Base-by-base conservation (phyloP, 768 basidiomycete genomes). In the Rhodotorula diobovata region DNA sequence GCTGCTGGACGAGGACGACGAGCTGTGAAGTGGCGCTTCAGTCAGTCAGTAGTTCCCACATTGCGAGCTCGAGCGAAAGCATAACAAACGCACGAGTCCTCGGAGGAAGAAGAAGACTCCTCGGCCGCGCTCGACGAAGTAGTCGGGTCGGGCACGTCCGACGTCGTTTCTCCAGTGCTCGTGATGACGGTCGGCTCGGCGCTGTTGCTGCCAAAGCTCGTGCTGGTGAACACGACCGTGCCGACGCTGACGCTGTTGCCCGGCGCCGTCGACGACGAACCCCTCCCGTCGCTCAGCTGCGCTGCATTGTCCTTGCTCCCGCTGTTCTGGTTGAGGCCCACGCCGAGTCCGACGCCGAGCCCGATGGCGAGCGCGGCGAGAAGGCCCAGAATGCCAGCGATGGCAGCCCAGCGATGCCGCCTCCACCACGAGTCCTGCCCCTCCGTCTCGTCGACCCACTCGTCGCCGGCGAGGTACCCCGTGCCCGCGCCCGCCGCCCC, bases 301-400 rank as follows among this genome's bases (percentile, higher is more conserved):
- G 70, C 70, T 7, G 54, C 39, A 11, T 71, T 30, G 65, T 35
- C 37, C 39, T 63, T 66, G 45, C 32, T 46, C 37, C 56, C 51
- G n/a, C 32, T 54, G n/a, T 25, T n/a, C 37, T 66, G 54, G 43
- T 58, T 66, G 8, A 71, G 43, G 3, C 70, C 70, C 50, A 71
- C 70, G 54, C 70, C 70, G 18, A 71, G 34, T 23, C 70, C 70
- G 16, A 71, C 70, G 34, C 70, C 70, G 25, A 71, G 61, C 0
- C 48, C 70, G 23, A 71, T 63, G 4, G 61, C 70, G 41, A 71
- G 61, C 8, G 39, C 15, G 4, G 66, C 70, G 43, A 71, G 11
- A 14, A 55, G n/a, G 4, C 61, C 70, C 16, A 67, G 43, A 21
- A 71, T 35, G 18, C 45, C 50, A 2, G 56, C 70, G 53, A 71